These are phyloP conservation scores for Poa pratensis DNA, from an alignment of 176 grass and related monocot genomes.

Conservation along the genomic window DNA sequence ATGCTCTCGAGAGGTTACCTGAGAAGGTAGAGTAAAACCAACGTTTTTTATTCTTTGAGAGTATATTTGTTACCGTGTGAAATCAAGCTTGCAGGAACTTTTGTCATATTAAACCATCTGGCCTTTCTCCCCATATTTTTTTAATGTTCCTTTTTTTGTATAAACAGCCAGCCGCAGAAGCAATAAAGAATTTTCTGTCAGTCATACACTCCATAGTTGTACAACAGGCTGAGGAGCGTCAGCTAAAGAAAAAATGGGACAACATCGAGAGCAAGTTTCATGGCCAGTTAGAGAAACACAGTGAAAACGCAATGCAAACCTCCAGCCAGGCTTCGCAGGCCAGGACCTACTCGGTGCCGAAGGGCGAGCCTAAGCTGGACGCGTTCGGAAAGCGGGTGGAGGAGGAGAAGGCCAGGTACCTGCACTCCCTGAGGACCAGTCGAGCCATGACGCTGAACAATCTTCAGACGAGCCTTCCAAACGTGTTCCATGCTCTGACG, in stretches of 20 bases:
- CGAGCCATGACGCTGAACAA: conserved; percentile 84
- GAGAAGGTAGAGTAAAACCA: conserved; percentile 73
- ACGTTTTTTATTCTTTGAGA: conserved; percentile 32
- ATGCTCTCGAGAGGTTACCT: conserved; percentile 62
- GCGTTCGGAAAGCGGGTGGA: conserved; percentile 68
- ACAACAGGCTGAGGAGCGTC: conserved; percentile 79
- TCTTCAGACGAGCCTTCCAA: conserved; percentile 85
- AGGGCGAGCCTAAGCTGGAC: conserved; percentile 65
- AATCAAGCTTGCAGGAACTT: conserved; percentile 30
- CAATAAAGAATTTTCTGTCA: conserved; percentile 80
- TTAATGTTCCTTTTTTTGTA: conserved; percentile 28
- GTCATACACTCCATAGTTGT: conserved; percentile 70
- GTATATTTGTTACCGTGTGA: conserved; percentile 15
- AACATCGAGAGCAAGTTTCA: conserved; percentile 58
- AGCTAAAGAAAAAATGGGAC: conserved; percentile 76
- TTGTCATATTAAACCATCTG: conserved; percentile 33
- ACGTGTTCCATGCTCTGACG: conserved; percentile 88
- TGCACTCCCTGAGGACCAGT: conserved; percentile 69
- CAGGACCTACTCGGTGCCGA: conserved; percentile 47
- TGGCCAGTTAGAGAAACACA: conserved; percentile 63
- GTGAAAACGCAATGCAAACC: conserved; percentile 47
- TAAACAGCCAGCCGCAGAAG: conserved; percentile 83
- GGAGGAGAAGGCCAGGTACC: conserved; percentile 86
- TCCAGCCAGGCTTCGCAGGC: conserved; percentile 33
- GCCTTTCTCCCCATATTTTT: conserved; percentile 16